phyloP scores from a whole-genome alignment of 1,284 basidiomycete genomes.

The Lignosus rhinocerotis region DNA sequence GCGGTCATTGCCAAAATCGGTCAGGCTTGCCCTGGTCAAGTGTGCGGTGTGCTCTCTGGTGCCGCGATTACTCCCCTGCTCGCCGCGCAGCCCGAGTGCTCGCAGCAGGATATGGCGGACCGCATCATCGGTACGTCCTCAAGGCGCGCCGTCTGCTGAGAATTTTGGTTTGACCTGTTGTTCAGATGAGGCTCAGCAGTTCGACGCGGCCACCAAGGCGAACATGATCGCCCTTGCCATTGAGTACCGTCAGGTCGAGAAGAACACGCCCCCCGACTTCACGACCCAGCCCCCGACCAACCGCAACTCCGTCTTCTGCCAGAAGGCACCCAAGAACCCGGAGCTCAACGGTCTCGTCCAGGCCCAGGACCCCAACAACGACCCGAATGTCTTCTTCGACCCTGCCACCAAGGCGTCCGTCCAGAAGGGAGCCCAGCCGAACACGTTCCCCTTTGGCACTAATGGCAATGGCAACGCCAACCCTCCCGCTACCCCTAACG shows the following conservation, averaged over 20 bases:
- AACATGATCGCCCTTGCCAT: constrained; percentile 57
- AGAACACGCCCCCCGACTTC: constrained; percentile 66
- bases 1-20: constrained; percentile 47
- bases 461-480: background rate
- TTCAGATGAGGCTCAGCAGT: constrained; percentile 52
- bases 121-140: constrained; percentile 50
- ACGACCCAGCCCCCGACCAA: constrained; percentile 48
- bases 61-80: constrained; percentile 51
- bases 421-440: constrained; percentile 49
- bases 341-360: constrained; percentile 43
- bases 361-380: constrained; percentile 42
- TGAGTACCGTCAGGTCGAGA: constrained; percentile 59
- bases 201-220: constrained; percentile 49
- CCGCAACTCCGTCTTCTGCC: constrained; percentile 45
- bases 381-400: constrained; percentile 55
- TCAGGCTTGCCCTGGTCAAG: constrained; percentile 47
- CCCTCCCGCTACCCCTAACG: background rate
- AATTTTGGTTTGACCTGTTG: background rate
- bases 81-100: constrained; percentile 54
- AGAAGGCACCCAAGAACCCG: constrained; percentile 39
- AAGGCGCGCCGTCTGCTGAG: background rate
- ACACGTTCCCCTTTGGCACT: constrained; percentile 50
- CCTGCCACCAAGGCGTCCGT: constrained; percentile 47
- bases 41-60: constrained; percentile 54
- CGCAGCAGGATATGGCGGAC: constrained; percentile 63